These are phyloP conservation scores for Neonectria neomacrospora DNA, from an alignment of 2,329 filamentous ascomycete species.

Conservation along the genomic window DNA sequence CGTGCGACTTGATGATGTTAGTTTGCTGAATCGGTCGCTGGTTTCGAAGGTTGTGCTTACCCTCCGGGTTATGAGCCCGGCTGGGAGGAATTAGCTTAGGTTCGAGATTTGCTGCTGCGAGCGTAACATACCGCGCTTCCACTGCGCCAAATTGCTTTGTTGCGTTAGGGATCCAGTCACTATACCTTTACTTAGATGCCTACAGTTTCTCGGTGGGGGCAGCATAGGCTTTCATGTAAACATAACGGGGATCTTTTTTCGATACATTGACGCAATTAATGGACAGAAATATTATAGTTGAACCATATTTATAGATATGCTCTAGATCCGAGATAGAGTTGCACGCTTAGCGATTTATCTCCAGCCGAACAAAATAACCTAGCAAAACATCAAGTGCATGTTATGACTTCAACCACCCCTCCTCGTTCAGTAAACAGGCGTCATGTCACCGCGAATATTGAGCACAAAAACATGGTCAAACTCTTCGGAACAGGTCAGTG, in stretches of 20 bases:
- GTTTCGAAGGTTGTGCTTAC: neutral
- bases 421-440: neutral
- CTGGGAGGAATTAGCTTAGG: conserved; percentile 38
- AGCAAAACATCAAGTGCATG: no score
- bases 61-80: conserved; percentile 44
- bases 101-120: neutral
- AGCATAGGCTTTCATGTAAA: no score
- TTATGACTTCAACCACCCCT: neutral
- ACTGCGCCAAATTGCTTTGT: conserved; percentile 19
- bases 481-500: neutral
- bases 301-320: no score
- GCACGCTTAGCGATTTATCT: no score
- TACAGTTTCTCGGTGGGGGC: no score
- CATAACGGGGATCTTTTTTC: no score
- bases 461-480: neutral
- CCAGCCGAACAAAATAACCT: no score
- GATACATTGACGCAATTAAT: no score
- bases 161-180: neutral
- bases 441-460: neutral
- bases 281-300: no score
- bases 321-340: no score
- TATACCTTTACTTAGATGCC: no score
- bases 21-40: neutral
- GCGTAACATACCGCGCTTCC: conserved; percentile 4
- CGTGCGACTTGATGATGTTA: conserved; percentile 31